Evolutionary conservation across 1,139 yeast species (phyloP), one percentile per base, ranked within the genome.

Genomic region (Taiozyma sp.): DNA sequence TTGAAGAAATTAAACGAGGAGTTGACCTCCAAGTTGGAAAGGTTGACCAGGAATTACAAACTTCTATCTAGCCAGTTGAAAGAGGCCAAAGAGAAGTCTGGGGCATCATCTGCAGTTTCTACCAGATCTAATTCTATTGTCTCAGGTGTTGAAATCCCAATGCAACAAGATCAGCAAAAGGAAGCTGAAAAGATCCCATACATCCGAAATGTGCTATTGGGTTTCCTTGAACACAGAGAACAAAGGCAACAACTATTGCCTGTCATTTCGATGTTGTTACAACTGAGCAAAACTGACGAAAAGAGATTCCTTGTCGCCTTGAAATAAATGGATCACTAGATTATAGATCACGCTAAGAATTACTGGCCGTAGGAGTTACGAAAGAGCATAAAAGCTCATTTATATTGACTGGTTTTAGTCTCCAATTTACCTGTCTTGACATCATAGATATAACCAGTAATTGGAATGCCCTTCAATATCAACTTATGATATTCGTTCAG

Each of bases 201-300:
- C 65, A 77, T 91, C 50, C 88, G 87, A 65, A 93, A 93, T 65
- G 97, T 93, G 3, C 69, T 93, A 22, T 71, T 93, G 9, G 97
- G 97, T 2, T 93, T 87, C 66, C 70, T 93, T 55, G 97, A 92
- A 64, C 96, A 89, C 64, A 87, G 79, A 62, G 98, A 92, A n/a
- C 97, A 92, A 67, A 75, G 98, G 50, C 83, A 78, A 38, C 89
- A 84, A 65, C 75, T 93, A 48, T 71, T 93, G 42, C 97, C 98
- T 0, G 98, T 93, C 7, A 75, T 93, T 32, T 80, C 92, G 50
- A 83, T 89, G 54, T 70, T 93, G 47, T 75, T 93, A 55, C 81
- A 83, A 52, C 73, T 93, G 62, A 79, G 76, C 48, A 79, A 77
- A 48, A 80, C 77, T 9, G 98, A 93, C 57, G 95, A 87, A 66